phyloP scores from a whole-genome alignment of 345 rosid species.

The Rhodamnia rubescens region DNA sequence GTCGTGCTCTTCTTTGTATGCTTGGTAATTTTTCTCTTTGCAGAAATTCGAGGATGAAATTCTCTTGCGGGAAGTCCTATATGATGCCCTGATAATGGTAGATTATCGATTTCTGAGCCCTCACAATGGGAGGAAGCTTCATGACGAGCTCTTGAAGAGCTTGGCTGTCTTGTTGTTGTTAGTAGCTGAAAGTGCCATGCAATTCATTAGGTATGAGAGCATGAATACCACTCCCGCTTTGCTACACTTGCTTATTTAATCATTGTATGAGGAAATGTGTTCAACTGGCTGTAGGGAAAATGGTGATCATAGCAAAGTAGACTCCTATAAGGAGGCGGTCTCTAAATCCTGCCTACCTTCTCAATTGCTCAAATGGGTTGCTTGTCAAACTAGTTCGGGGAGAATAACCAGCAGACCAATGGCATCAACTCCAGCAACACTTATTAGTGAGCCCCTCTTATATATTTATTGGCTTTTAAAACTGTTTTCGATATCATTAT shows the following conservation, averaged over 20 bases:
- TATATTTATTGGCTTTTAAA: conserved; percentile 1
- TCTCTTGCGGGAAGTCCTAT: conserved; percentile 25
- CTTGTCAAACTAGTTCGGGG: conserved; percentile 27
- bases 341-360: conserved; percentile 30
- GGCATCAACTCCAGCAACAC: conserved; percentile 30
- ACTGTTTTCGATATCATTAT: background rate
- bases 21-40: background rate
- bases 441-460: conserved; percentile 47
- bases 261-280: background rate
- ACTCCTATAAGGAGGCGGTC: conserved; percentile 31
- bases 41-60: conserved; percentile 54
- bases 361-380: conserved; percentile 47
- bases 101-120: conserved; percentile 34
- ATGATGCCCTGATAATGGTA: conserved; percentile 34
- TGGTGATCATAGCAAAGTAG: conserved; percentile 29
- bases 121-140: conserved; percentile 19
- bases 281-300: conserved; percentile 30
- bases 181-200: conserved; percentile 35
- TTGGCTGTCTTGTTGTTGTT: conserved; percentile 49
- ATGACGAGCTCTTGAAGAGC: conserved; percentile 25
- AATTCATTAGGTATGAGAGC: conserved; percentile 29
- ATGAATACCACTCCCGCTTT: background rate
- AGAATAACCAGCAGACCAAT: conserved; percentile 18
- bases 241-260: background rate
- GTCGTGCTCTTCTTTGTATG: background rate